Evolutionary conservation across 2,329 filamentous ascomycete genomes (phyloP), one percentile per base, ranked within the genome.

Genomic region (Claviceps quebecensis): DNA sequence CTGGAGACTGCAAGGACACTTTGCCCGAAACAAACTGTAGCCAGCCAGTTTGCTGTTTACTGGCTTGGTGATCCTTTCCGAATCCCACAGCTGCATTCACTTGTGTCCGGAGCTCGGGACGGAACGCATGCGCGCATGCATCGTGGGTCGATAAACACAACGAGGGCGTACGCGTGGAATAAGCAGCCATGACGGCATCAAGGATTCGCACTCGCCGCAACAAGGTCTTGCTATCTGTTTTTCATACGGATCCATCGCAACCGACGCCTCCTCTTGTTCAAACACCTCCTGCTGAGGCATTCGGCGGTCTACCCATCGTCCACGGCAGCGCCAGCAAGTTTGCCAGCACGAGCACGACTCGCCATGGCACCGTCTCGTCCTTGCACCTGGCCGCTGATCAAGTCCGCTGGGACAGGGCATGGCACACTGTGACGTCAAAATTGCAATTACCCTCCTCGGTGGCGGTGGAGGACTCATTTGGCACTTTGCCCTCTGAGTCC

Each of bases 371-470:
- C 47, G 17, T 48, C 53, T 52, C 59, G 45, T 52, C 54, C 51
- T 56, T 54, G 50, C 55, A 57, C 53, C 58, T 59, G 29, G 57
- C 61, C 37, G 65, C 68, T 56, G 72, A 80, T 56, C 80, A 82
- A 64, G 69, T 73, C 50, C 71, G 70, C 55, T 81, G 75, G 71
- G 78, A 83, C 60, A 69, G 75, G 55, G 77, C 80, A 53, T 84
- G 81, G 81, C 76, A 80, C 60, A 66, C 70, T 29, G 78, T 83
- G 54, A 83, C 79, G 16, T 71, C 75, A 34, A 69, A 69, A 37
- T 75, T 84, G 45, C 71, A 72, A 46, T 68, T 84, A 22, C 76
- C 78, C 8, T 63, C 71, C n/a, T 76, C 75, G 9, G 74, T 77
- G 44, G 67, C 76, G 2, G 70, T 68, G 7, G 74, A 78, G 59